Percentiles rank a stretch among this genome's conserved stretches.
Evolutionary conservation across 805 yeast species (phyloP).

Genomic region (Tetrapisispora namnaoensis): DNA sequence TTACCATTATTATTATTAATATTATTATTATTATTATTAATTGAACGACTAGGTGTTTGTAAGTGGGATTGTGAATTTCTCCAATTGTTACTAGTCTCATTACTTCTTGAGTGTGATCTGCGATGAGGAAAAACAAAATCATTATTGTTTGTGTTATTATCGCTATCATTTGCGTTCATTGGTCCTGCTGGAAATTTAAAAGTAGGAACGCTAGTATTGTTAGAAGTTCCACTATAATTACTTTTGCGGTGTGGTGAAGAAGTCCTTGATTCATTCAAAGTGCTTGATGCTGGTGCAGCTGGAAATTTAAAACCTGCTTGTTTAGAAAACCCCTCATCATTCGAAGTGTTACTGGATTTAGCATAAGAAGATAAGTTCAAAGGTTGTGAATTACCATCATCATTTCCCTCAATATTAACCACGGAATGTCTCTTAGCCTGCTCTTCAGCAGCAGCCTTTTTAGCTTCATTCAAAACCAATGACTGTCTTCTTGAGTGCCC

Average conservation of each 20-base stretch:
- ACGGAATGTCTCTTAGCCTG: constrained; percentile 53
- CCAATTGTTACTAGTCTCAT: constrained; percentile 44
- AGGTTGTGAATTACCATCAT: constrained; percentile 9
- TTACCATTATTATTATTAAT: neutral
- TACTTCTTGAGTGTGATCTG: constrained; percentile 22
- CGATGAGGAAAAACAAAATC: constrained; percentile 26
- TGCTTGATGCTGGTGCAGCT: constrained; percentile 10
- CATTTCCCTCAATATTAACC: constrained; percentile 12
- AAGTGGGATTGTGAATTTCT: constrained; percentile 39
- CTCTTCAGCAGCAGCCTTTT: constrained; percentile 89
- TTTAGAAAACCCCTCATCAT: neutral
- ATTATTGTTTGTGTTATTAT: constrained; percentile 13
- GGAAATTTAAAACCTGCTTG: constrained; percentile 22
- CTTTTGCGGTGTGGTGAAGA: neutral
- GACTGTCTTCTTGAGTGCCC: constrained; percentile 93
- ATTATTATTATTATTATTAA: constrained; percentile 4
- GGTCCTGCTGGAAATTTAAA: constrained; percentile 29
- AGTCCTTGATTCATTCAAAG: neutral
- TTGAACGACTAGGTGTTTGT: constrained; percentile 23
- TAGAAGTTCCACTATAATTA: neutral
- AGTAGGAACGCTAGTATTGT: neutral
- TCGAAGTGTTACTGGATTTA: neutral
- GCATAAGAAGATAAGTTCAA: neutral
- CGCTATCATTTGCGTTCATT: neutral
- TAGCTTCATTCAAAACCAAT: constrained; percentile 83